Conservation (phyloP, 2,329 filamentous ascomycete species). For the Epichloe sp. region DNA sequence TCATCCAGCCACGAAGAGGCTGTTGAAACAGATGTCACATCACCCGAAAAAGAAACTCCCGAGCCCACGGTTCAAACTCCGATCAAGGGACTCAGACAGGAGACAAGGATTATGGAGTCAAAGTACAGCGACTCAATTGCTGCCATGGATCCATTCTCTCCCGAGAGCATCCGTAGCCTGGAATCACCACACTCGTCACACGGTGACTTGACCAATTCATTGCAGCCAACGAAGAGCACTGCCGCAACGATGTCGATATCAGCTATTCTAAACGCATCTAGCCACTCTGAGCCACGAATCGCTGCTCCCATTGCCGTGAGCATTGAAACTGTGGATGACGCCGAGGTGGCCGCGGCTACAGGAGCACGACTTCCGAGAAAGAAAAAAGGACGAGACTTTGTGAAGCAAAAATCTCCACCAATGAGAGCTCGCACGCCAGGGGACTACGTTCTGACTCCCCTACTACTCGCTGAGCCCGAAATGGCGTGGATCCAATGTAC, state of each 20-base stretch:
- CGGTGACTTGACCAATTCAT: neutral
- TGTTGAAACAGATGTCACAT: constrained; percentile 32
- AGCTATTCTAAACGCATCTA: constrained; percentile 18
- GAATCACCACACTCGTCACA: constrained; percentile 14
- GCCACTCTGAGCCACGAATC: constrained; percentile 7
- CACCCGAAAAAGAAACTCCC: constrained; percentile 35
- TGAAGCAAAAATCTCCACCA: constrained; percentile 21
- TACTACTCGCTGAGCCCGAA: constrained; percentile 59
- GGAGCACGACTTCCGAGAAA: constrained; percentile 13
- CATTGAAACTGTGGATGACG: constrained; percentile 13
- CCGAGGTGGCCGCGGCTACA: constrained; percentile 2
- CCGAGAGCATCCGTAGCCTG: constrained; percentile 16
- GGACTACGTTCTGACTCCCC: constrained; percentile 75
- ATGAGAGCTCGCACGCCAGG: constrained; percentile 39
- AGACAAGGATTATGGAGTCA: constrained; percentile 6
- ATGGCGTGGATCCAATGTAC: constrained; percentile 84
- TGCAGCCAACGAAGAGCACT: constrained; percentile 3
- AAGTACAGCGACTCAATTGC: constrained; percentile 1
- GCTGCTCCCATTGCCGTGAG: constrained; percentile 12
- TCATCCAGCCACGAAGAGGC: constrained; percentile 16
- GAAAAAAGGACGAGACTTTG: constrained; percentile 20
- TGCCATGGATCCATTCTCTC: constrained; percentile 18
- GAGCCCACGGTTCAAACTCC: constrained; percentile 22
- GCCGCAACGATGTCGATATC: constrained; percentile 20
- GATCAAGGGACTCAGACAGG: constrained; percentile 7